Evolutionary conservation across 2,329 filamentous ascomycete genomes (phyloP).

Genomic region (Zymoseptoria tritici): DNA sequence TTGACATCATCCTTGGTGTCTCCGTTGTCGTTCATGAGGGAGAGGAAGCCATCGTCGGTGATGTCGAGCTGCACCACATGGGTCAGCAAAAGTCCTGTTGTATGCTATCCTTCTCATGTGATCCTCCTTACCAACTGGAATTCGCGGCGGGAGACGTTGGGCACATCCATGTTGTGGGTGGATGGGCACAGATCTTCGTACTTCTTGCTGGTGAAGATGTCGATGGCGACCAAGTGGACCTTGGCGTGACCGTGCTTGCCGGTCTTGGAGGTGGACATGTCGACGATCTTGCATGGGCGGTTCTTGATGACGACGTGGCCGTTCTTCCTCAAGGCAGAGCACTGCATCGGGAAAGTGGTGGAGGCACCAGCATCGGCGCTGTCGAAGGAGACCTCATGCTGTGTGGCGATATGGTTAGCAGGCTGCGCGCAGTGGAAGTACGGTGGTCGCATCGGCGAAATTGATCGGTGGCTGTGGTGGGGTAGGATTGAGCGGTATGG

Average conservation of each 20-base stretch:
- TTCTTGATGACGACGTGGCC: conserved; percentile 97
- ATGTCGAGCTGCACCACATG: conserved; percentile 65
- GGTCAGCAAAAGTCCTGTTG: conserved; percentile 12
- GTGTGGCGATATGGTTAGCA: conserved; percentile 4
- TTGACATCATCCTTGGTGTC: conserved; percentile 91
- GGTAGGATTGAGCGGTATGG: neutral
- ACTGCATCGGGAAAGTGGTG: conserved; percentile 93
- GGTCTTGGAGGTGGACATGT: conserved; percentile 99
- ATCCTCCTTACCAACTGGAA: conserved; percentile 76
- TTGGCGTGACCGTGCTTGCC: conserved; percentile 99
- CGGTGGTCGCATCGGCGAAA: neutral
- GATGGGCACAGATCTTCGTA: conserved; percentile 97
- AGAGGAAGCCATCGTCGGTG: conserved; percentile 89
- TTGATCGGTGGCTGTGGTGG: neutral
- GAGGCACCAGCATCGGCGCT: conserved; percentile 95
- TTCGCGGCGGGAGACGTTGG: conserved; percentile 83
- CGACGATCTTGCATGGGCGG: conserved; percentile 99
- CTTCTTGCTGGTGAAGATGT: conserved; percentile 99
- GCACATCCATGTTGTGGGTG: conserved; percentile 96
- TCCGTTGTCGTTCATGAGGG: conserved; percentile 82
- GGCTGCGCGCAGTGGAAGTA: conserved; percentile 2
- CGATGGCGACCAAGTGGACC: conserved; percentile 94
- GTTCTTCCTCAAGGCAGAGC: conserved; percentile 99
- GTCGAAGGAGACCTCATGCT: conserved; percentile 70
- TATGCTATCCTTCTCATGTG: neutral